Evolutionary conservation across 257 asterid species (phyloP).

Genomic region (Scutellaria galericulata): DNA sequence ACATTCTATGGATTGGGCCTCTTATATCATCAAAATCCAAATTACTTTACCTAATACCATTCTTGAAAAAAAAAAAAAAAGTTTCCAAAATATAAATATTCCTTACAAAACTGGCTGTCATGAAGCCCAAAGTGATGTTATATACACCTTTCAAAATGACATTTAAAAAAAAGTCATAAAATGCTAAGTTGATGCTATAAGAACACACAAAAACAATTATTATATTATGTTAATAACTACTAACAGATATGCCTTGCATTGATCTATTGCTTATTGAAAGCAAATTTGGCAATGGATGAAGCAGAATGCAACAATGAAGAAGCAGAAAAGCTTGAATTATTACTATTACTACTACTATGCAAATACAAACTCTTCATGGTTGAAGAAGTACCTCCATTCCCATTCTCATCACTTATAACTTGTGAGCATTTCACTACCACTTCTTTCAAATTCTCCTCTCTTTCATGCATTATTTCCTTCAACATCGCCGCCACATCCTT

Average conservation of each 20-base stretch:
- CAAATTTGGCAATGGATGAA: constrained; percentile 52
- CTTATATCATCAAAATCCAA: too few relatives aligned
- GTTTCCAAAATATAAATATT: too few relatives aligned
- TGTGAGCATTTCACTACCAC: constrained; percentile 47
- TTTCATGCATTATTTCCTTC: constrained; percentile 68
- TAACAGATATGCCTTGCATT: not conserved
- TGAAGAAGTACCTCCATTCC: constrained; percentile 54
- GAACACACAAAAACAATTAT: constrained; percentile 12
- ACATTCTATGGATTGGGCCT: too few relatives aligned
- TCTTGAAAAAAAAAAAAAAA: too few relatives aligned
- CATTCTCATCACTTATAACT: constrained; percentile 23
- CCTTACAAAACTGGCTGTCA: too few relatives aligned
- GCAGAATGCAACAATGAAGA: constrained; percentile 69
- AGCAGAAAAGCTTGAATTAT: constrained; percentile 72
- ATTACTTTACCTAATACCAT: too few relatives aligned
- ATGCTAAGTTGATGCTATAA: not conserved
- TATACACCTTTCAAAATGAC: not conserved
- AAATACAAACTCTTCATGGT: constrained; percentile 53
- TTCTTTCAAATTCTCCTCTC: constrained; percentile 58
- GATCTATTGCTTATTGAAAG: constrained; percentile 38
- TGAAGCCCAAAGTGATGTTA: too few relatives aligned
- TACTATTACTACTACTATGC: constrained; percentile 44
- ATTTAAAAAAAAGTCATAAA: too few relatives aligned
- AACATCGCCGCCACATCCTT: constrained; percentile 85
- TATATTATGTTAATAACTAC: constrained; percentile 4